Base-by-base conservation (phyloP, 805 yeast genomes). In the Candida boleticola region DNA sequence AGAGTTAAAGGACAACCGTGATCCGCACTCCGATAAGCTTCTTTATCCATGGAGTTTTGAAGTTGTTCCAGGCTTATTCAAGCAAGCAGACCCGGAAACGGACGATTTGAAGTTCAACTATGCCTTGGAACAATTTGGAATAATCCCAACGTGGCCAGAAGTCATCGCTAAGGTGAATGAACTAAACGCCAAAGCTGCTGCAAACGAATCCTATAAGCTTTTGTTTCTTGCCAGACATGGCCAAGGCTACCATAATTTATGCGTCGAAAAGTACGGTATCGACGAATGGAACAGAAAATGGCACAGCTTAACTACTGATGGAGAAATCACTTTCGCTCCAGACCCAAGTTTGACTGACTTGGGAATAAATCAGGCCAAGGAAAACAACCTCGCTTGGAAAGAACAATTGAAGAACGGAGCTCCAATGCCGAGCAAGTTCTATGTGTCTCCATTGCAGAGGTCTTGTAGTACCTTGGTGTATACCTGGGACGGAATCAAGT, bases 191-290 rank as follows among this genome's bases (percentile, higher is more conserved):
- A 32, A 44, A 5, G 51, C 65, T 26, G 49, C 44, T 4, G 49
- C 43, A 2, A 54, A 63, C 41, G 64, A 51, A n/a, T 41, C 45
- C 5, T 77, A 74, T 56, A 77, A 76, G 53, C 50, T 77, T 9
- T 55, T 77, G 30, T 68, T 68, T 44, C 60, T 75, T 27, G 79
- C 76, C 4, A 65, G 82, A 39, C 82, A 77, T 46, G 81, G 80
- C 3, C 77, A 77, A 47, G 82, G 81, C 1, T 74, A 51, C 51
- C 82, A 77, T 51, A 77, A 77, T 50, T 53, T 63, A 42, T 78
- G 76, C 21, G 73, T 73, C 49, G 39, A 60, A 14, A 61, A 60
- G 39, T 76, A 76, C 50, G 81, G 80, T 13, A 63, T 67, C 27
- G 55, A 62, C 27, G 67, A 51, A 11, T 75, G 79, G 79, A 67